These are phyloP conservation scores for Margaritispora aquatica DNA, from an alignment of 495 filamentous ascomycete species.

Conservation along the genomic window DNA sequence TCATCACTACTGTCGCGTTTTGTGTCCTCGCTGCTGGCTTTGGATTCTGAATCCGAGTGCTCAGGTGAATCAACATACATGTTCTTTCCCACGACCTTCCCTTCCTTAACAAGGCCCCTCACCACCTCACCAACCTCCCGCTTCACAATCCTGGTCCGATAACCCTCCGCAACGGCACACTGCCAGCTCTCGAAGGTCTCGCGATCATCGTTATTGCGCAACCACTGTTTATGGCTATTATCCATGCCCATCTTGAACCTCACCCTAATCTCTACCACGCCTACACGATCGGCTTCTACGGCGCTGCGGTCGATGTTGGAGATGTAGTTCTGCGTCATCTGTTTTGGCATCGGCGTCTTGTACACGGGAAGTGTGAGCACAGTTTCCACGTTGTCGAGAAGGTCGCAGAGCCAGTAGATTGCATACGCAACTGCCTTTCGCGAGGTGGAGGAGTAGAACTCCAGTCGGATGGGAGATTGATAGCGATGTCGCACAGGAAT, in stretches of 20 bases:
- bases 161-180: slow-evolving; percentile 3
- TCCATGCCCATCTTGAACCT: slow-evolving; percentile 13
- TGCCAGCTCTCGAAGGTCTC: slow-evolving; percentile 7
- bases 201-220: slow-evolving; percentile 1
- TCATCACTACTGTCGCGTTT: neutral
- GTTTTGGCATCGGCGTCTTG: slow-evolving; percentile 4
- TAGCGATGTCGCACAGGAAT: slow-evolving; percentile 4
- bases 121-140: neutral
- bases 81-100: slow-evolving; percentile 1
- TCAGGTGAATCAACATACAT: neutral
- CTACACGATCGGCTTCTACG: neutral
- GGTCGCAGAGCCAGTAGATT: slow-evolving; percentile 8
- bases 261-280: neutral
- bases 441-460: neutral
- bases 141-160: slow-evolving; percentile 7
- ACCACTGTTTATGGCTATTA: slow-evolving; percentile 3
- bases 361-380: slow-evolving; percentile 2
- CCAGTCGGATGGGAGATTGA: slow-evolving; percentile 1
- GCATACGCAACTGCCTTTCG: slow-evolving; percentile 5
- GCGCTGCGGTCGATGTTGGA: neutral
- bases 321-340: slow-evolving; percentile 8
- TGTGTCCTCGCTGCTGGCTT: neutral
- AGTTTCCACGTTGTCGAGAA: neutral
- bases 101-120: slow-evolving; percentile 2
- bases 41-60: neutral